Base-by-base conservation (phyloP, 2,329 filamentous ascomycete species). In the Peltaster fructicola region DNA sequence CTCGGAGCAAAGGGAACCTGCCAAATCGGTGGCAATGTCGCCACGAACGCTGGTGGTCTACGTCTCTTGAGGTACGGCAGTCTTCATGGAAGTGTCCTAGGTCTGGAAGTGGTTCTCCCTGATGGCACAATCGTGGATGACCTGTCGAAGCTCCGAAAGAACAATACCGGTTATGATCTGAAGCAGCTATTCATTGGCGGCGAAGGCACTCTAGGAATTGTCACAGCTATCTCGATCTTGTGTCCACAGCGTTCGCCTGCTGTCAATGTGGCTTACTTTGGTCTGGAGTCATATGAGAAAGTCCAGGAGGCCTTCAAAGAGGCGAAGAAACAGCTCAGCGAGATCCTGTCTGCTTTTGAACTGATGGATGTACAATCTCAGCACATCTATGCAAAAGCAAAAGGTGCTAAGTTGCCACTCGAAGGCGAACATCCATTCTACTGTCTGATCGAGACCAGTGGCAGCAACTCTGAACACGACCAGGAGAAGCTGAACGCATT, bases 1-100 rank as follows among this genome's bases (percentile, higher is more conserved):
- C 68, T 98, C n/a, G 90, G 85, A 26, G 88, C 88, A 8, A 98
- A 98, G 57, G 88, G 88, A 2, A 92, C 81, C 5, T 95, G 88
- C 53, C 84, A 95, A 32, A 75, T 98, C 35, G 88, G 90, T 38
- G 88, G 88, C 24, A 98, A 95, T 48, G 74, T 98, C 6, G 74
- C 88, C 4, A 93, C 88, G 14, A 98, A 98, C 44, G 88, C 90
- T 10, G 88, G 88, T 31, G 88, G 88, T 7, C 60, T 98, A 33
- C 70, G 88, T 28, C 61, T 98, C 16, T 63, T 98, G 25, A 70
- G 88, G 20, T 98, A 98, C 50, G 88, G 88, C 25, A 92, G 80
- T 50, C 60, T 98, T 35, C 88, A 98, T 53, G 88, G 88, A 12
- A 93, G 65, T 29, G 81, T 95, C 2, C 63, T 98, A 9, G 88